phyloP scores from a whole-genome alignment of 2,329 filamentous ascomycete species.

The Penicillium sp. region DNA sequence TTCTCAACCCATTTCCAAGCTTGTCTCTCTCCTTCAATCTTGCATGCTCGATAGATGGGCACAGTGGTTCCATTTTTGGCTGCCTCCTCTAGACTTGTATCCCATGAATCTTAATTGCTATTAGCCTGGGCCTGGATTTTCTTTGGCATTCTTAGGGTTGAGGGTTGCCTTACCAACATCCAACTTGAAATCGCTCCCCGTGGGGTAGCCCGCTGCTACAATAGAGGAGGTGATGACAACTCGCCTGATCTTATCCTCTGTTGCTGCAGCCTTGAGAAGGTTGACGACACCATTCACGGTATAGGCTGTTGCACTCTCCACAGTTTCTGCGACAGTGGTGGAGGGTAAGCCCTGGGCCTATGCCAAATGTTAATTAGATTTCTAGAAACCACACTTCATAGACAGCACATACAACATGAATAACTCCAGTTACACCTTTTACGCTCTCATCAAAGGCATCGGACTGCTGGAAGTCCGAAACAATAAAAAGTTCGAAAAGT shows the following conservation, averaged over 20 bases:
- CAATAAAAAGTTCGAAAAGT: slow-evolving; percentile 40
- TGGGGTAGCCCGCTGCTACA: slow-evolving; percentile 6
- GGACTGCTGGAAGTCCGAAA: slow-evolving; percentile 40
- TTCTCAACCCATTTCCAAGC: slow-evolving; percentile 50
- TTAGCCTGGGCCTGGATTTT: not conserved
- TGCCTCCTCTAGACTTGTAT: not conserved
- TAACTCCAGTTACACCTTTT: slow-evolving; percentile 35
- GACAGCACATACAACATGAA: slow-evolving; percentile 20
- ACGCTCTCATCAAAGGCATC: slow-evolving; percentile 44
- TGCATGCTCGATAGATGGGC: slow-evolving; percentile 37
- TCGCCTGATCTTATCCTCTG: slow-evolving; percentile 3
- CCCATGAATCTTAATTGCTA: not conserved
- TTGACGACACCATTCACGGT: slow-evolving; percentile 40
- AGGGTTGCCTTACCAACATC: slow-evolving; percentile 6
- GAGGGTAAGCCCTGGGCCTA: slow-evolving; percentile 25
- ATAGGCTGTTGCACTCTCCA: slow-evolving; percentile 38
- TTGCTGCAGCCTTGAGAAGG: slow-evolving; percentile 35
- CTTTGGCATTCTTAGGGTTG: no score
- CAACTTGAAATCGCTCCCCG: not conserved
- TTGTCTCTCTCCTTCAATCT: slow-evolving; percentile 48
- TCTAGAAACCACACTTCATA: not conserved
- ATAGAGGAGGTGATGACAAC: slow-evolving; percentile 13
- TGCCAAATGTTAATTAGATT: not conserved
- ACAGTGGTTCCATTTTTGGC: not conserved
- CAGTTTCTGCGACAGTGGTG: slow-evolving; percentile 42